Percentiles rank a stretch among this genome's conserved stretches.
These are phyloP conservation scores for Pyrus communis DNA, from an alignment of 306 rosid species.

Conservation along the genomic window DNA sequence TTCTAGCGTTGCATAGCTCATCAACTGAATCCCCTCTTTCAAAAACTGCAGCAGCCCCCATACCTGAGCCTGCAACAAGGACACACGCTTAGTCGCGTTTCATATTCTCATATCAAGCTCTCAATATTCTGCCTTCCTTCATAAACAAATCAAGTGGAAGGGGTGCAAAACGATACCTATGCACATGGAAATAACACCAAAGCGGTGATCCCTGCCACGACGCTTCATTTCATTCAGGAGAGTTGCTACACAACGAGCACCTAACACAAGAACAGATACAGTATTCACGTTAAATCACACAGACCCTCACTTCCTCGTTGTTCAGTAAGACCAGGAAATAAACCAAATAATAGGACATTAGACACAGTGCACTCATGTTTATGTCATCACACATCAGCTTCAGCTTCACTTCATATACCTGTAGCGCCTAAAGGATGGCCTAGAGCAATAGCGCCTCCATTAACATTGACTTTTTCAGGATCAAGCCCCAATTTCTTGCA, in stretches of 20 bases:
- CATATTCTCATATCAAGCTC: background rate
- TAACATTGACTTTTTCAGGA: slow-evolving; percentile 65
- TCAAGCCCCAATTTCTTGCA: slow-evolving; percentile 77
- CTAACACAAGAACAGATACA: slow-evolving; percentile 25
- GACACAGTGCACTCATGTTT: background rate
- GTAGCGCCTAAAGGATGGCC: slow-evolving; percentile 97
- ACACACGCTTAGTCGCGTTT: background rate
- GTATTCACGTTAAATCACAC: background rate
- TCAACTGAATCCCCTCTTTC: slow-evolving; percentile 68
- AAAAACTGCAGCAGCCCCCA: slow-evolving; percentile 95
- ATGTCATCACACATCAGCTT: background rate
- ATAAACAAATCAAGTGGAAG: background rate
- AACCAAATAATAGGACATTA: background rate
- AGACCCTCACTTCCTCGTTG: background rate
- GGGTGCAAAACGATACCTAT: slow-evolving; percentile 47
- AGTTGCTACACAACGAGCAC: slow-evolving; percentile 84
- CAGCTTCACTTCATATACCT: slow-evolving; percentile 29
- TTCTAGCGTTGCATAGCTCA: slow-evolving; percentile 25
- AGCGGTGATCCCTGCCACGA: slow-evolving; percentile 64
- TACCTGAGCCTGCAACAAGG: slow-evolving; percentile 57
- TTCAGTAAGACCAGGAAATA: background rate
- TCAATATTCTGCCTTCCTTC: background rate
- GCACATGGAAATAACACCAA: slow-evolving; percentile 92
- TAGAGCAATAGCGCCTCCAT: slow-evolving; percentile 90
- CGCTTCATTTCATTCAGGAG: slow-evolving; percentile 87